Evolutionary conservation across 305 asterid genomes (phyloP), one percentile per base, ranked within the genome.

Genomic region (Fraxinus angustifolia): DNA sequence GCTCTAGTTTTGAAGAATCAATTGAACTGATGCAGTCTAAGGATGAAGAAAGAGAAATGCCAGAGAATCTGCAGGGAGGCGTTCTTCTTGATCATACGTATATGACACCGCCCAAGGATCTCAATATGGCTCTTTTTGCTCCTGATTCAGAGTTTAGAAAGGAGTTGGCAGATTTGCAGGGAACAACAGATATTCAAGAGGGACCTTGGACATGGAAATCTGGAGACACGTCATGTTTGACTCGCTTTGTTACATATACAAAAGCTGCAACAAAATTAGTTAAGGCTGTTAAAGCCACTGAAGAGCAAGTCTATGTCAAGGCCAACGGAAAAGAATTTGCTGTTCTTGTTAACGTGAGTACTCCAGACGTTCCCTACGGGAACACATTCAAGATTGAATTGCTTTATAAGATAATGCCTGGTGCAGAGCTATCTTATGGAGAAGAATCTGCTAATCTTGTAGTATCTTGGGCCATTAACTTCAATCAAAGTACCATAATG

Each of bases 301-400:
- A 95, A 83, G 94, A 89, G 74, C 98, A 95, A 84, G 88, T 86
- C 2, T 95, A 92, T 79, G 6, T 87, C 4, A 92, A 86, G 83
- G 97, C 88, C 31, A 73, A 81, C 77, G 89, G 90, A 35, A 87
- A 84, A 48, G 97, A 90, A 83, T 95, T 90, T 84, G 89, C 85
- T 40, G 90, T 92, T 76, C 84, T 62, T 56, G 91, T 90, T 56
- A 81, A 50, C 17, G 97, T 92, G 82, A 87, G 81, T 85, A 93
- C 97, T 73, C 98, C 98, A 16, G 98, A 93, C 72, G 98, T 93
- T 82, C 98, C 97, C 3, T 94, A 93, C 80, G 98, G 98, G 68
- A 89, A 77, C 80, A 86, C 90, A 65, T 94, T 94, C 85, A 90
- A 92, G 82, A 85, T 93, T 58, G 89, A 93, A 56, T 75, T 94